These are phyloP conservation scores for Jaapia argillacea DNA, from an alignment of 768 basidiomycete species.

Conservation along the genomic window DNA sequence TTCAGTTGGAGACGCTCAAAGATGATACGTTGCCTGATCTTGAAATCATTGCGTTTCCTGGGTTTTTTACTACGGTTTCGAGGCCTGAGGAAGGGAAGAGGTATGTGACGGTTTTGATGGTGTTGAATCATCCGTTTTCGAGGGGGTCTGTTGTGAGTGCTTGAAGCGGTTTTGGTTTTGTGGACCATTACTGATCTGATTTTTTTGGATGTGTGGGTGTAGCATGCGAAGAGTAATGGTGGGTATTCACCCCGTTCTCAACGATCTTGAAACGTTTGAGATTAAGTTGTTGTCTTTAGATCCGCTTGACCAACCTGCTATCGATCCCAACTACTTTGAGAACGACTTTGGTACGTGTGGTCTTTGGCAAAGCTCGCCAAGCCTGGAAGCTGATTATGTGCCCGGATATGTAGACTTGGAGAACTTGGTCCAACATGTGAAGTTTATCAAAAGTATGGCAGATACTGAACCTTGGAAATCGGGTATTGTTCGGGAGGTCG, in stretches of 20 bases:
- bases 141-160: constrained; percentile 20
- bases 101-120: constrained; percentile 15
- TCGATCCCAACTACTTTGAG: constrained; percentile 21
- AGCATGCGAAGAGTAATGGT: constrained; percentile 12
- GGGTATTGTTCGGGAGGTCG: too few relatives aligned
- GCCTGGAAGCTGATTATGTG: too few relatives aligned
- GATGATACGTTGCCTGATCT: constrained; percentile 12
- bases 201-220: constrained; percentile 10
- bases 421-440: too few relatives aligned
- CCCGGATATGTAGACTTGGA: too few relatives aligned
- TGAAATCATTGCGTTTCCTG: constrained; percentile 9
- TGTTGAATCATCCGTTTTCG: constrained; percentile 17
- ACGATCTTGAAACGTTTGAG: too few relatives aligned
- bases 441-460: too few relatives aligned
- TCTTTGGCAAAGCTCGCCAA: too few relatives aligned
- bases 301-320: too few relatives aligned
- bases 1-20: constrained; percentile 24
- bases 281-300: too few relatives aligned
- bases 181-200: background rate
- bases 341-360: constrained; percentile 19
- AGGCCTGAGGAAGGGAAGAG: constrained; percentile 10
- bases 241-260: too few relatives aligned
- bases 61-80: constrained; percentile 1
- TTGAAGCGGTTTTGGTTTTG: background rate
- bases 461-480: too few relatives aligned